Base-by-base conservation (phyloP, 305 asterid species). In the Fraxinus floribunda region DNA sequence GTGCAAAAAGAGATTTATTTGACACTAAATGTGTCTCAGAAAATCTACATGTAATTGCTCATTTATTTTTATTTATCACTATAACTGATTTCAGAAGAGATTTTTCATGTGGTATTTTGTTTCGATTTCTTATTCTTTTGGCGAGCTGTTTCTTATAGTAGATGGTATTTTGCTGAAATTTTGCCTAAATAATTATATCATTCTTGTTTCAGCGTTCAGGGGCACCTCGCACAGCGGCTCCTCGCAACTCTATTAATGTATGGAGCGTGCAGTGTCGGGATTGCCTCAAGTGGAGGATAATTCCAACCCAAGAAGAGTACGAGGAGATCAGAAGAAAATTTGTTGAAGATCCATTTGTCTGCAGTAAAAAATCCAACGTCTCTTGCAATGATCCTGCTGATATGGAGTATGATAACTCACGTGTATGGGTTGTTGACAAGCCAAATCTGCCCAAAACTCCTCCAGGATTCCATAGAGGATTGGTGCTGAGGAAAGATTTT, bases 381-480 rank as follows among this genome's bases (percentile, higher is more conserved):
- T 84, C 90, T 24, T 93, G 97, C 78, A 83, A 88, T 5, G 91
- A 90, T 60, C 90, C 87, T 1, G 77, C 89, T 9, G 92, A 91
- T 73, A 79, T 93, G 2, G 91, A 90, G 83, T 81, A 80, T 38
- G 78, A 88, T 64, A 79, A 86, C 36, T 26, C 91, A 11, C 84
- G 92, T 16, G 86, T 82, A 5, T 93, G 97, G 98, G 93, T 83
- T 38, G 79, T 83, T 0, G 94, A 92, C 88, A 89, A 81, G 87
- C 98, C 97, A 16, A 88, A 88, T 39, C 36, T 89, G 22, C 97
- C 97, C 0, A 87, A 86, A 86, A 86, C 94, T 1, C 97, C 94
- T 0, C 35, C 22, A 0, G 93, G 94, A 3, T 94, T 92, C 83
- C 87, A 84, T 83, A 88, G 91, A 83, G 75, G 30, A 1, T 0